Percentiles rank a stretch among this genome's conserved stretches.
These are phyloP conservation scores for Vitis hybrid DNA, from an alignment of 177 flowering plant genomes.

Conservation along the genomic window DNA sequence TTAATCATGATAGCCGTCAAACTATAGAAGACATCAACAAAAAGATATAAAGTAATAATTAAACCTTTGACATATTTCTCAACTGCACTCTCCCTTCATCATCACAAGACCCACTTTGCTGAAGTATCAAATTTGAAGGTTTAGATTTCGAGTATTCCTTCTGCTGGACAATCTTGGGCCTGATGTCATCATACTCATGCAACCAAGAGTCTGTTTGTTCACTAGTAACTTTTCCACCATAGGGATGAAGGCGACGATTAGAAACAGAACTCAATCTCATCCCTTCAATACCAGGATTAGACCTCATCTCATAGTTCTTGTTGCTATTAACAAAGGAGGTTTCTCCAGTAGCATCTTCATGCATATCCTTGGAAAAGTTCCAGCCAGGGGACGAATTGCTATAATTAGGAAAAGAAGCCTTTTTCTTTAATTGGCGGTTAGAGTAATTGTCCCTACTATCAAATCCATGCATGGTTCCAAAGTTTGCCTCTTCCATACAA, in stretches of 20 bases:
- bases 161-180: slow-evolving; percentile 22
- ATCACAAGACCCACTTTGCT: slow-evolving; percentile 22
- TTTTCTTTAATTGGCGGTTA: slow-evolving; percentile 23
- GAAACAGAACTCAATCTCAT: slow-evolving; percentile 31
- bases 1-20: neutral
- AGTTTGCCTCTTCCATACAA: slow-evolving; percentile 26
- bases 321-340: slow-evolving; percentile 18
- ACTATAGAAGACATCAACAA: neutral
- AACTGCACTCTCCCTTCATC: slow-evolving; percentile 31
- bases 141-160: slow-evolving; percentile 29
- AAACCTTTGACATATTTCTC: slow-evolving; percentile 43
- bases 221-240: slow-evolving; percentile 28
- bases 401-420: slow-evolving; percentile 21
- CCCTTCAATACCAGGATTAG: slow-evolving; percentile 30
- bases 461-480: slow-evolving; percentile 21
- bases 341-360: slow-evolving; percentile 39
- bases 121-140: slow-evolving; percentile 27
- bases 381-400: slow-evolving; percentile 20
- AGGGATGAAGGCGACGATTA: slow-evolving; percentile 14
- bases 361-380: slow-evolving; percentile 26
- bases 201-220: slow-evolving; percentile 29
- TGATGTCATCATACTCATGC: slow-evolving; percentile 23
- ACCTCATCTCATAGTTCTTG: slow-evolving; percentile 13
- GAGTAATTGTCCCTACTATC: slow-evolving; percentile 24
- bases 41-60: neutral